Base-by-base conservation (phyloP, 306 rosid species). In the Vachellia collinsii region DNA sequence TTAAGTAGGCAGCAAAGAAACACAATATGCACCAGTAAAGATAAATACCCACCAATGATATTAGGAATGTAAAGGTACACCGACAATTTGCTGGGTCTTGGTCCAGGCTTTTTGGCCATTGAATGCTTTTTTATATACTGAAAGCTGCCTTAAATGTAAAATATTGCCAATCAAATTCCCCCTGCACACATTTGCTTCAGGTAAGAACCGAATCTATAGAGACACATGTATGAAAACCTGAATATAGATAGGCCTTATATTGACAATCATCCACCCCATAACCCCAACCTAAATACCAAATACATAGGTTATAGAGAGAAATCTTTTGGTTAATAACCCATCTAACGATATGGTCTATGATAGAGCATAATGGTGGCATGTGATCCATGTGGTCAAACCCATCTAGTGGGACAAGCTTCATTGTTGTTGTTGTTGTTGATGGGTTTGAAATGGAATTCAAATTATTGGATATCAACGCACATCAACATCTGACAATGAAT, bases 31-130 rank as follows among this genome's bases (percentile, higher is more conserved):
- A 76, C 14, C 69, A 82, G 46, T n/a, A 83, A 17, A 80, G 64
- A 76, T 67, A 56, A 84, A 69, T 63, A 83, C 98, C 86, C 83
- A 94, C 98, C 98, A 77, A 94, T 92, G 58, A 94, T 90, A 81
- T 94, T 94, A 61, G 98, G 97, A 79, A 94, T 72, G 80, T 94
- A 94, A 68, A 94, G 97, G 87, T 92, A 94, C 77, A 92, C 97
- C 0, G 94, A 86, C 54, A 94, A 68, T 83, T 90, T 92, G 62
- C 88, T 82, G 77, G 88, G 89, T 73, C 82, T 84, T 20, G 87
- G 77, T 73, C 78, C 86, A 10, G 90, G 84, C 77, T 86, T 90
- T 80, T 85, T 89, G 61, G 92, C 98, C 98, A 94, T 92, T 74
- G 91, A 66, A 64, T 83, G 79, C 86, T 89, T 74, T 76, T 74